Conservation (phyloP, 2,329 filamentous ascomycete species). For the Sordariomycetes sp. region DNA sequence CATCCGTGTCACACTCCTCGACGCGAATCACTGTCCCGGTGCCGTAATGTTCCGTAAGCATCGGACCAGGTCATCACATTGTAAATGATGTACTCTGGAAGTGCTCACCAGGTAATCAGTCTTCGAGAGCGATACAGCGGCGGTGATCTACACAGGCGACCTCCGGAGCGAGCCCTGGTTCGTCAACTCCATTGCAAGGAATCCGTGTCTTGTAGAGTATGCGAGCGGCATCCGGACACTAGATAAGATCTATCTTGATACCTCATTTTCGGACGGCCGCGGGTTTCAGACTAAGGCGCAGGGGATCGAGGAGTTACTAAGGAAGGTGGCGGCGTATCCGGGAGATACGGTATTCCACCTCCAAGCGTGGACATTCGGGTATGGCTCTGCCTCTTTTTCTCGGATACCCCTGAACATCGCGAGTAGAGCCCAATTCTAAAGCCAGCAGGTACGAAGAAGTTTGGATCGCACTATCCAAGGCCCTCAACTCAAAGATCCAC, state of each 20-base stretch:
- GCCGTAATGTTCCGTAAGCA: constrained; percentile 71
- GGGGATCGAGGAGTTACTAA: constrained; percentile 60
- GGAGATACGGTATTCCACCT: constrained; percentile 69
- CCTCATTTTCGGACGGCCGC: constrained; percentile 48
- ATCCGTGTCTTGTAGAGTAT: constrained; percentile 65
- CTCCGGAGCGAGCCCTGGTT: constrained; percentile 80
- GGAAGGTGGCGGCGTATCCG: constrained; percentile 56
- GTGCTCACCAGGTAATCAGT: constrained; percentile 27
- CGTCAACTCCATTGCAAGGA: constrained; percentile 58
- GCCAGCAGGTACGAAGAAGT: constrained; percentile 67
- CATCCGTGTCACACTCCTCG: constrained; percentile 74
- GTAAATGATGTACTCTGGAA: not conserved
- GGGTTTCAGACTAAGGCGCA: constrained; percentile 53
- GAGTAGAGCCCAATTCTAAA: not conserved
- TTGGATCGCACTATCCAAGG: constrained; percentile 67
- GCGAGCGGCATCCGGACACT: constrained; percentile 50
- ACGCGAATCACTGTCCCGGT: constrained; percentile 86
- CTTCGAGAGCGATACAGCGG: constrained; percentile 59
- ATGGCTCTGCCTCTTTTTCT: not conserved
- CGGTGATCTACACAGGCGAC: constrained; percentile 81
- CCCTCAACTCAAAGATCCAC: constrained; percentile 60
- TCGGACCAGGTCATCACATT: not conserved
- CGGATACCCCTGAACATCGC: not conserved
- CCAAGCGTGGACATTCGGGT: constrained; percentile 68
- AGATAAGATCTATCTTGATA: constrained; percentile 81